Conservation (phyloP, 139 green algal species). For the Micractinium sp. region DNA sequence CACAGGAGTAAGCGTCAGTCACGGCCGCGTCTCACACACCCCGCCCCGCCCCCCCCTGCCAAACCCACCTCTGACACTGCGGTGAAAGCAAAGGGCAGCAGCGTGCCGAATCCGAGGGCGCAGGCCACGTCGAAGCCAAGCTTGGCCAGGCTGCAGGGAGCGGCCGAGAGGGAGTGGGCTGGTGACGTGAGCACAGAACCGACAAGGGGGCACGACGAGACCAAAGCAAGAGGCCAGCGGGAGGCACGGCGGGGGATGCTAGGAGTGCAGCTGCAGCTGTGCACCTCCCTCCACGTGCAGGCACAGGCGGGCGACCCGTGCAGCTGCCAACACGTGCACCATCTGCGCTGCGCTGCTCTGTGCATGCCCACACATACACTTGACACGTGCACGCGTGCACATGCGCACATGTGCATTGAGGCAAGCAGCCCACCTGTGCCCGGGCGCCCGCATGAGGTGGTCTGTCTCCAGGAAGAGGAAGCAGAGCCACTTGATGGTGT, state of each 20-base stretch:
- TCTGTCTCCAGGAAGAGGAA: constrained; percentile 27
- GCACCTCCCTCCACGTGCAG: no score
- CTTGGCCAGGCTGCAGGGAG: neutral
- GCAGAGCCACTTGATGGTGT: constrained; percentile 41
- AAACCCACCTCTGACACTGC: constrained; percentile 2
- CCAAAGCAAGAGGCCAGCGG: no score
- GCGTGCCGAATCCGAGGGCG: constrained; percentile 22
- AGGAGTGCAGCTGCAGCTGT: no score
- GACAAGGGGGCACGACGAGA: no score
- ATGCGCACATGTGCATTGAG: no score
- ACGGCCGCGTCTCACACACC: no score
- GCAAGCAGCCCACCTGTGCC: neutral
- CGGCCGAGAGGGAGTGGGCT: neutral
- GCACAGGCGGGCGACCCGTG: no score
- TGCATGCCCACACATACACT: neutral
- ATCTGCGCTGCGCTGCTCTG: neutral
- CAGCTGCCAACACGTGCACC: neutral
- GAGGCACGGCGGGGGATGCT: no score
- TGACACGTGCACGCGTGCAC: no score
- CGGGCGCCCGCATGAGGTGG: neutral
- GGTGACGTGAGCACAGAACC: neutral
- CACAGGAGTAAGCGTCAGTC: no score
- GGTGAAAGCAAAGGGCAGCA: constrained; percentile 29
- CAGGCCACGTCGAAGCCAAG: neutral
- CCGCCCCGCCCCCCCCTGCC: no score